Base-by-base conservation (phyloP, 257 asterid genomes). In the Primulina huaijiensis region DNA sequence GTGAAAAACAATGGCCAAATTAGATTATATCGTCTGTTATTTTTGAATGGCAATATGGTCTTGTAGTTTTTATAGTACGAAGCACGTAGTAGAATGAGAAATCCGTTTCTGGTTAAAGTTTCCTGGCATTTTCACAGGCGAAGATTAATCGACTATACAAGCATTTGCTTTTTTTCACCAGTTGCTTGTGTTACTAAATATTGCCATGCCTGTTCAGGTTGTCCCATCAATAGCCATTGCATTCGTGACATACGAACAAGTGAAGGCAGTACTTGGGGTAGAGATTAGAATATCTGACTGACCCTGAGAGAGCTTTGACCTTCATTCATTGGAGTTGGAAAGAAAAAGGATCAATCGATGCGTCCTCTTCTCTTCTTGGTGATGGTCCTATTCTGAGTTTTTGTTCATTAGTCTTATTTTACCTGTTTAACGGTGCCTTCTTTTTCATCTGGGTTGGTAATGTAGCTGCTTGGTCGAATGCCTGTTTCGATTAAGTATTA, bases 161-260 rank as follows among this genome's bases (percentile, higher is more conserved):
- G 19, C 31, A 68, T 31, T 68, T 65, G 58, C 37, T 46, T 33
- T 9, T 23, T 52, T 59, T 16, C 7, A 27, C 6, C 16, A 20
- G 31, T 65, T 9, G 50, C 31, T 59, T 60, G 23, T 8, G 30
- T 67, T 68, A 20, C 76, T 69, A 17, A 31, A 17, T 34, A 2
- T 64, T 58, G 25, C 64, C 60, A 16, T 69, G 74, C 62, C 17
- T 77, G 31, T 75, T 76, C 86, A 92, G 97, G 97, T 92, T 50
- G 95, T 89, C 33, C 97, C 97, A 23, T 92, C 97, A 65, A 92
- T 92, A 76, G 95, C 97, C 37, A 86, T 92, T 58, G 95, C 97
- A 2, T 92, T 92, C 46, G 97, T 92, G 80, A 82, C 97, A 46
- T 89, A 92, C 60, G 97, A 92, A 80, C 97, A 92, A 87, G 93